phyloP scores from a whole-genome alignment of 441 rosid genomes.

The California macrophylla region DNA sequence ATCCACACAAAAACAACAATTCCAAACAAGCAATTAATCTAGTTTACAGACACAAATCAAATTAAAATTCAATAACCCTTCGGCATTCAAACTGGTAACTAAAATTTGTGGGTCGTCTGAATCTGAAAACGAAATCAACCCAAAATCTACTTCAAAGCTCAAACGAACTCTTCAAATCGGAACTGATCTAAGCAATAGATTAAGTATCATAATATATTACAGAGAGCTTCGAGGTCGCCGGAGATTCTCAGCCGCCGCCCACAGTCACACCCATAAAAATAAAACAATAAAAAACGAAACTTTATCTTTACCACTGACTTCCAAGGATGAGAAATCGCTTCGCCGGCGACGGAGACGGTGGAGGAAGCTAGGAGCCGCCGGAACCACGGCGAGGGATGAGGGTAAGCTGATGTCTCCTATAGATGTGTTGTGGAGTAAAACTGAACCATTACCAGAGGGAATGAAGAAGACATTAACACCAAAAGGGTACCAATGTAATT shows the following conservation, averaged over 20 bases:
- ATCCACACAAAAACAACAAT: no score
- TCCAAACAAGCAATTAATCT: no score
- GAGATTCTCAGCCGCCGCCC: background rate
- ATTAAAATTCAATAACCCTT: no score
- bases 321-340: background rate
- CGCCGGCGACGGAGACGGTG: background rate
- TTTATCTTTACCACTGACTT: background rate
- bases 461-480: no score
- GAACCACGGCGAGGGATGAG: background rate
- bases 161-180: background rate
- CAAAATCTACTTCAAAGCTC: no score
- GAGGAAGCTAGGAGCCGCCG: background rate
- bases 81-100: no score
- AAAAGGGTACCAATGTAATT: no score
- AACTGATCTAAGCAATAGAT: background rate
- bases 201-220: background rate
- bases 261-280: background rate
- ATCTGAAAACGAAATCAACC: no score
- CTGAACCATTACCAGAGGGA: no score
- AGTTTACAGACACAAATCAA: no score
- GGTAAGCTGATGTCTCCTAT: background rate
- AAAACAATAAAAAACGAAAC: background rate
- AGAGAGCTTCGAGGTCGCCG: background rate
- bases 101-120: no score
- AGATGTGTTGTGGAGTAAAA: no score